These are phyloP conservation scores for Pueraria montana DNA, from an alignment of 306 rosid genomes.

Conservation along the genomic window DNA sequence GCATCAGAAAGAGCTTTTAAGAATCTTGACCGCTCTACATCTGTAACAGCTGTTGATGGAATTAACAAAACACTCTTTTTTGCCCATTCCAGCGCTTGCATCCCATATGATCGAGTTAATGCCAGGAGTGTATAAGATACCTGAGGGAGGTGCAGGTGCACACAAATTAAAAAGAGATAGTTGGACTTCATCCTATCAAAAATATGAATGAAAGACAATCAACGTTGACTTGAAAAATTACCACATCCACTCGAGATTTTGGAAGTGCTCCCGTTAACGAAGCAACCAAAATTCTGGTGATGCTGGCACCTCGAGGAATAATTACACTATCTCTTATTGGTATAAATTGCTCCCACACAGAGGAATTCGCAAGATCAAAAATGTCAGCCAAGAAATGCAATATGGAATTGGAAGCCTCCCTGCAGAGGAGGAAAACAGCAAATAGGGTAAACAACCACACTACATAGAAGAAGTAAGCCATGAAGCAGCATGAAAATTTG, in stretches of 20 bases:
- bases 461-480: slow-evolving; percentile 12
- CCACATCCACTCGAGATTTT: slow-evolving; percentile 91
- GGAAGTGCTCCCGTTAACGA: slow-evolving; percentile 95
- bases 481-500: neutral
- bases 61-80: slow-evolving; percentile 74
- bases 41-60: slow-evolving; percentile 91
- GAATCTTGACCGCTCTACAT: slow-evolving; percentile 84
- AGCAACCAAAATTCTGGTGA: slow-evolving; percentile 90
- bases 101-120: slow-evolving; percentile 76
- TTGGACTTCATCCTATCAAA: neutral
- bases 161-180: slow-evolving; percentile 17
- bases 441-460: slow-evolving; percentile 32
- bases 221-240: slow-evolving; percentile 48
- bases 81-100: slow-evolving; percentile 87
- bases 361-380: slow-evolving; percentile 79
- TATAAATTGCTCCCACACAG: slow-evolving; percentile 69
- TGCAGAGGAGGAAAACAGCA: slow-evolving; percentile 54
- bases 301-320: slow-evolving; percentile 81
- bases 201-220: slow-evolving; percentile 1
- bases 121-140: slow-evolving; percentile 84
- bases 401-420: slow-evolving; percentile 98
- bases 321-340: slow-evolving; percentile 76
- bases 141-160: slow-evolving; percentile 57
- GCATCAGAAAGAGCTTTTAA: slow-evolving; percentile 86
- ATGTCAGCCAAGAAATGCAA: slow-evolving; percentile 93